These are phyloP conservation scores for Dipodascus geniculatus DNA, from an alignment of 805 yeast species.

Conservation along the genomic window DNA sequence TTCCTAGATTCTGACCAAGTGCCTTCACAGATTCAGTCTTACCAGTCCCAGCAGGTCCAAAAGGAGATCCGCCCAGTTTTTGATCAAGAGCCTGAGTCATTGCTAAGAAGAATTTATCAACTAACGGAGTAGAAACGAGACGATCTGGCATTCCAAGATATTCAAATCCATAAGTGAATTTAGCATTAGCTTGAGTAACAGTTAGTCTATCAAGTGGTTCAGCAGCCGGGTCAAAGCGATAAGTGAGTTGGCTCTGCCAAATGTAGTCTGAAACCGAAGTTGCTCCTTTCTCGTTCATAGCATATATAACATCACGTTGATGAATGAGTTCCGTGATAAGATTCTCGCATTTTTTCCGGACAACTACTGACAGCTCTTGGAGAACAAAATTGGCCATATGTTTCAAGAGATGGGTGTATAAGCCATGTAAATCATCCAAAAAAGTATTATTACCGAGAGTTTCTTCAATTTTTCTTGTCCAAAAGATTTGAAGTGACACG, in stretches of 20 bases:
- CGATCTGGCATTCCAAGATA: conserved; percentile 66
- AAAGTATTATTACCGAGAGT: neutral
- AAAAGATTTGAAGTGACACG: conserved; percentile 43
- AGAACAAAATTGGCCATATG: conserved; percentile 26
- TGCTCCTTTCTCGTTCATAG: conserved; percentile 14
- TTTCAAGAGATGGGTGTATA: conserved; percentile 14
- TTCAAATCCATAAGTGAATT: conserved; percentile 63
- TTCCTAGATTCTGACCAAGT: conserved; percentile 66
- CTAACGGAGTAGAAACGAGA: conserved; percentile 65
- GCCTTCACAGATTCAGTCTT: conserved; percentile 88
- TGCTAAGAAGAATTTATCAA: conserved; percentile 49
- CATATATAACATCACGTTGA: conserved; percentile 33
- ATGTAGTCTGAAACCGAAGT: conserved; percentile 16
- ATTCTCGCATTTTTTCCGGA: conserved; percentile 40
- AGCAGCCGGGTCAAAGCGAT: conserved; percentile 25
- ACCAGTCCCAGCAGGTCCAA: conserved; percentile 98
- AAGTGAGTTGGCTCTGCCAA: conserved; percentile 48
- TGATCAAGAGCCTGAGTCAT: conserved; percentile 67
- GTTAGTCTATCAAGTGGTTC: conserved; percentile 28
- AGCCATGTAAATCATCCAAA: conserved; percentile 1
- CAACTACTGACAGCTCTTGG: conserved; percentile 19
- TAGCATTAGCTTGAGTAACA: conserved; percentile 42
- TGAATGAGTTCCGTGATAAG: conserved; percentile 60
- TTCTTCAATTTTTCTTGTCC: conserved; percentile 22
- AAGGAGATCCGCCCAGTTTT: conserved; percentile 75